A percentile compares a stretch with the other conserved stretches of the same genome.
These are phyloP conservation scores for Diospyros lotus DNA, from an alignment of 148 eudicot species.

Conservation along the genomic window DNA sequence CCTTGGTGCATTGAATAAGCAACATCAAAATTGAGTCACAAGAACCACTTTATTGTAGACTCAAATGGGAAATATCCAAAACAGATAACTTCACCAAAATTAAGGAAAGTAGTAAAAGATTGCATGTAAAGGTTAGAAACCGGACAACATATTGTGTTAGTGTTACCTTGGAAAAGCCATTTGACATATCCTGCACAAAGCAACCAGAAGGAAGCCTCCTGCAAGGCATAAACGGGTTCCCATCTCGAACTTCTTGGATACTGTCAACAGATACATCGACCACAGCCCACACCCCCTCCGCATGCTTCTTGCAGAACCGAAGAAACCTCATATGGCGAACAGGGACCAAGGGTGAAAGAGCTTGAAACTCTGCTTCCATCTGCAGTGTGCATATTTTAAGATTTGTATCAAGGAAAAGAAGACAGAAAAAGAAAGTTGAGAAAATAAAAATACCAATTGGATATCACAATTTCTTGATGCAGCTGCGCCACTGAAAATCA, in stretches of 20 bases:
- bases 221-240: conserved; percentile 30
- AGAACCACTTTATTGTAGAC: conserved; percentile 28
- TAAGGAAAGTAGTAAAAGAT: neutral
- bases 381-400: conserved; percentile 12
- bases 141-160: conserved; percentile 5
- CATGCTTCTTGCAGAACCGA: conserved; percentile 65
- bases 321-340: conserved; percentile 61
- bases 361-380: conserved; percentile 49
- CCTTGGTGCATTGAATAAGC: neutral
- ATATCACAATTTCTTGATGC: conserved; percentile 62
- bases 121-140: conserved; percentile 23
- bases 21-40: neutral
- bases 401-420: neutral
- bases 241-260: conserved; percentile 31
- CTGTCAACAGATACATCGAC: conserved; percentile 72
- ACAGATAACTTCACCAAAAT: neutral
- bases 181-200: conserved; percentile 65
- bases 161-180: conserved; percentile 70
- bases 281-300: conserved; percentile 64
- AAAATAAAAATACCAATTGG: conserved; percentile 52
- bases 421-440: neutral
- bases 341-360: conserved; percentile 66
- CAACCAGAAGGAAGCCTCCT: conserved; percentile 85
- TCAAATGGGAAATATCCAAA: neutral
- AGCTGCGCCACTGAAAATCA: conserved; percentile 39